Conservation (phyloP, 2,329 filamentous ascomycete species). For the Alternaria angustiovoidea region DNA sequence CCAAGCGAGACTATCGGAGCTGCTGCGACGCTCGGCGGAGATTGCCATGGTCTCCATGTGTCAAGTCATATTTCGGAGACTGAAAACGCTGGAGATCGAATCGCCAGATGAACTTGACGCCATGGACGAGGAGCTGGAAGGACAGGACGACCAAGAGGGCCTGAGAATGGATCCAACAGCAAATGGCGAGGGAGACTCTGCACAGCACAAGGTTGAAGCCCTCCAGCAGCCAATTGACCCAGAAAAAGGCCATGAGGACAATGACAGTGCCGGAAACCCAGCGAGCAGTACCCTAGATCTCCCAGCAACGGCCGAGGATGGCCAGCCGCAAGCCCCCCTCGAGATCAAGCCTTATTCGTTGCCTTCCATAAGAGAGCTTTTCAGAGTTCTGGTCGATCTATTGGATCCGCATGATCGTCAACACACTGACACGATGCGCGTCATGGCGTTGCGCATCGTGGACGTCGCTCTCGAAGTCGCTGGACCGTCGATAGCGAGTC, state of each 20-base stretch:
- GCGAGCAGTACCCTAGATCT: constrained; percentile 56
- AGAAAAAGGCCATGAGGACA: constrained; percentile 47
- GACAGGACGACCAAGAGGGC: constrained; percentile 68
- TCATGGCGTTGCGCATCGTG: constrained; percentile 96
- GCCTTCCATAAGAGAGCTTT: constrained; percentile 92
- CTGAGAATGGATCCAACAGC: constrained; percentile 85
- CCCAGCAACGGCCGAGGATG: constrained; percentile 48
- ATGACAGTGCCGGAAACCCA: constrained; percentile 49
- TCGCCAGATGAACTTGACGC: constrained; percentile 71
- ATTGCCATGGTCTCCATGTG: constrained; percentile 99
- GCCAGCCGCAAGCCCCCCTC: constrained; percentile 57
- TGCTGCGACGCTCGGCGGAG: constrained; percentile 89
- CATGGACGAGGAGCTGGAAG: constrained; percentile 71
- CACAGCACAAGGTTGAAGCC: constrained; percentile 46
- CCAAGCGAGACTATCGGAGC: constrained; percentile 87
- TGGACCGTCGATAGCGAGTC: constrained; percentile 90
- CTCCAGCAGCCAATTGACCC: constrained; percentile 42
- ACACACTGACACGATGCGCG: constrained; percentile 92
- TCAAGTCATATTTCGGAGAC: constrained; percentile 93
- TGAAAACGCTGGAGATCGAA: constrained; percentile 86
- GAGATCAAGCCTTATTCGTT: constrained; percentile 88
- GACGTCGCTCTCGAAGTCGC: constrained; percentile 97
- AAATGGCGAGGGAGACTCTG: constrained; percentile 66
- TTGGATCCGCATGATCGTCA: constrained; percentile 91
- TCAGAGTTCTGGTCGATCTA: constrained; percentile 91